Conservation (phyloP, 768 basidiomycete genomes). For the Infundibulicybe gibba region DNA sequence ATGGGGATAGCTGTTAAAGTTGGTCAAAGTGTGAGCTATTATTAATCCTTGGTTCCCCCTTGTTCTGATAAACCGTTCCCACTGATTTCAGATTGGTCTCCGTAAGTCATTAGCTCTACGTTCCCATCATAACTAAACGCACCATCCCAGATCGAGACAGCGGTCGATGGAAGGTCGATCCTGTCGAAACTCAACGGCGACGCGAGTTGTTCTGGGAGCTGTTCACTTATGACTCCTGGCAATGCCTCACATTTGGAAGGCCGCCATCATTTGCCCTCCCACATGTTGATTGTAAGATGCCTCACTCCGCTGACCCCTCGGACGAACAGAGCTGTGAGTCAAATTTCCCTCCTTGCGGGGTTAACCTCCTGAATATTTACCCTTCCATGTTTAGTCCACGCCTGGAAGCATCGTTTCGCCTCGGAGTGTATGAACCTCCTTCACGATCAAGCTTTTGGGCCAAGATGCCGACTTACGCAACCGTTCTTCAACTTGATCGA, state of each 20-base stretch:
- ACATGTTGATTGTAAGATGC: conserved; percentile 66
- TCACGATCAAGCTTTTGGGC: conserved; percentile 71
- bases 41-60: conserved; percentile 9
- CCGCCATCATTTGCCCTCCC: conserved; percentile 66
- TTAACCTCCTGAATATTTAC: conserved; percentile 1
- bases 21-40: conserved; percentile 59
- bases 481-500: conserved; percentile 63
- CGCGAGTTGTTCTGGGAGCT: conserved; percentile 69
- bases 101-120: conserved; percentile 38
- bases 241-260: conserved; percentile 68
- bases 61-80: not conserved
- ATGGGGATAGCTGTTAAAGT: conserved; percentile 71
- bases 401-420: conserved; percentile 69
- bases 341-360: not conserved
- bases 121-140: not conserved
- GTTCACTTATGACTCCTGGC: conserved; percentile 50
- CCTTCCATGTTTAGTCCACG: conserved; percentile 38
- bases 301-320: conserved; percentile 40
- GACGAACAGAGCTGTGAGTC: conserved; percentile 61
- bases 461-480: conserved; percentile 64
- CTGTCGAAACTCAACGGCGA: conserved; percentile 54
- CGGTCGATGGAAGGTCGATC: conserved; percentile 62
- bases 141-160: conserved; percentile 57
- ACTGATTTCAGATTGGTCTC: conserved; percentile 53
- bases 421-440: conserved; percentile 68